Conservation (phyloP, 495 filamentous ascomycete species). For the Pyronema domesticum region DNA sequence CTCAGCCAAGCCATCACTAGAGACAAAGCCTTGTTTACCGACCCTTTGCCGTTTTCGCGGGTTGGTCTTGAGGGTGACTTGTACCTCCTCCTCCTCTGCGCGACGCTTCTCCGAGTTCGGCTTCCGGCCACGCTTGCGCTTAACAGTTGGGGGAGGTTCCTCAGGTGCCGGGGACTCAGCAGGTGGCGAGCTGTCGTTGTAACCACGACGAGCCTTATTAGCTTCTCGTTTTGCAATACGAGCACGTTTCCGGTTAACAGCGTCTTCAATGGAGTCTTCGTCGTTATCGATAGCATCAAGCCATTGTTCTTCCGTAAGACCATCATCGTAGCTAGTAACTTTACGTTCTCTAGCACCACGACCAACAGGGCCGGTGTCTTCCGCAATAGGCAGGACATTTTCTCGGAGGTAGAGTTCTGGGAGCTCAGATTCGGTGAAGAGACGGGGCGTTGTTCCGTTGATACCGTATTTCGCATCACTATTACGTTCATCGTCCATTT, state of each 20-base stretch:
- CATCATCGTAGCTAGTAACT: conserved; percentile 87
- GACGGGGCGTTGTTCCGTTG: conserved; percentile 40
- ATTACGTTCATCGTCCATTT: conserved; percentile 58
- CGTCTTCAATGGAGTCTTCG: conserved; percentile 83
- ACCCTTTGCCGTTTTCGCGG: conserved; percentile 19
- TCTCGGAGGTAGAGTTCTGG: conserved; percentile 84
- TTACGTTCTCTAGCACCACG: conserved; percentile 89
- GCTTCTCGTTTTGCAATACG: conserved; percentile 57
- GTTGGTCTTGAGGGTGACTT: conserved; percentile 1
- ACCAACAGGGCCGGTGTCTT: conserved; percentile 56
- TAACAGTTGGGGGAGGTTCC: conserved; percentile 15
- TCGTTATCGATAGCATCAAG: conserved; percentile 80
- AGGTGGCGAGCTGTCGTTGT: conserved; percentile 18
- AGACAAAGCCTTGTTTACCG: conserved; percentile 17
- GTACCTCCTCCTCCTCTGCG: conserved; percentile 19
- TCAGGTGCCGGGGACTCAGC: conserved; percentile 15
- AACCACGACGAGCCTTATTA: conserved; percentile 31
- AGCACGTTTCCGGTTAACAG: conserved; percentile 75
- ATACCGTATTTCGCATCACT: conserved; percentile 52
- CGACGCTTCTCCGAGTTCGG: conserved; percentile 55
- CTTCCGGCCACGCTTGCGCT: conserved; percentile 63
- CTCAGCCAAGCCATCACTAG: conserved; percentile 27
- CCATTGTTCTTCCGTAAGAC: conserved; percentile 97
- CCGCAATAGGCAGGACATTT: conserved; percentile 28
- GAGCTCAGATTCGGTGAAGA: conserved; percentile 75